Percentiles rank a stretch among this genome's conserved stretches.
Evolutionary conservation across 352 stramenopile genomes (phyloP).

Genomic region (Phytophthora ramorum): DNA sequence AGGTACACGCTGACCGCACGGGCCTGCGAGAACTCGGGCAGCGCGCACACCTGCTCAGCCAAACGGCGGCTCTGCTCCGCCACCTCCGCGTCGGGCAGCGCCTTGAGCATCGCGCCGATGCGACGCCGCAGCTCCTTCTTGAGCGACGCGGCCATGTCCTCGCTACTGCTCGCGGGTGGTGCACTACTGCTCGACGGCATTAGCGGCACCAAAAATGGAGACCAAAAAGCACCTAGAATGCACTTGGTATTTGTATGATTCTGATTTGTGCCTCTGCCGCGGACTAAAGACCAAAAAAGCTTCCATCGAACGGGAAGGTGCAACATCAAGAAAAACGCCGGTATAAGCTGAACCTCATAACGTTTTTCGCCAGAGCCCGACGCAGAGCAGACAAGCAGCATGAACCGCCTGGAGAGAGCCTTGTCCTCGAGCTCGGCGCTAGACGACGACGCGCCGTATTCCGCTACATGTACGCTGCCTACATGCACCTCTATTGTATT

Average conservation of each 20-base stretch:
- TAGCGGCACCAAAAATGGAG: background rate
- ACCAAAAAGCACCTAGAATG: background rate
- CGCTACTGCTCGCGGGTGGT: constrained; percentile 3
- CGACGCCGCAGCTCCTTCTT: constrained; percentile 71
- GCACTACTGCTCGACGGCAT: constrained; percentile 16
- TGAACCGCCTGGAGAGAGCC: constrained; percentile 31
- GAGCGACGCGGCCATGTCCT: constrained; percentile 39
- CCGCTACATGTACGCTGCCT: constrained; percentile 13
- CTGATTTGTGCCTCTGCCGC: constrained; percentile 14
- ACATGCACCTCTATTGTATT: background rate
- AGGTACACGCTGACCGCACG: constrained; percentile 80
- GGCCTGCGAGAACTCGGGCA: constrained; percentile 60
- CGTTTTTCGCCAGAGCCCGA: background rate
- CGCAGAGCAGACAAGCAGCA: constrained; percentile 2
- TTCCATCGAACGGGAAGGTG: constrained; percentile 4
- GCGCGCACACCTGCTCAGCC: constrained; percentile 46
- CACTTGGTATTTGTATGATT: constrained; percentile 9
- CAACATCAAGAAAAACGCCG: constrained; percentile 23
- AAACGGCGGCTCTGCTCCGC: constrained; percentile 57
- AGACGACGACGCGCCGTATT: constrained; percentile 33
- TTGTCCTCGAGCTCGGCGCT: constrained; percentile 28
- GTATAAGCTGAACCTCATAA: constrained; percentile 9
- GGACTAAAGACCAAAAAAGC: background rate
- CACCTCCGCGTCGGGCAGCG: constrained; percentile 53
- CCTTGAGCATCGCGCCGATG: constrained; percentile 55